Percentiles rank a stretch among this genome's conserved stretches.
Evolutionary conservation across 75 land plant species (phyloP).

Genomic region (Cryptomeria japonica): DNA sequence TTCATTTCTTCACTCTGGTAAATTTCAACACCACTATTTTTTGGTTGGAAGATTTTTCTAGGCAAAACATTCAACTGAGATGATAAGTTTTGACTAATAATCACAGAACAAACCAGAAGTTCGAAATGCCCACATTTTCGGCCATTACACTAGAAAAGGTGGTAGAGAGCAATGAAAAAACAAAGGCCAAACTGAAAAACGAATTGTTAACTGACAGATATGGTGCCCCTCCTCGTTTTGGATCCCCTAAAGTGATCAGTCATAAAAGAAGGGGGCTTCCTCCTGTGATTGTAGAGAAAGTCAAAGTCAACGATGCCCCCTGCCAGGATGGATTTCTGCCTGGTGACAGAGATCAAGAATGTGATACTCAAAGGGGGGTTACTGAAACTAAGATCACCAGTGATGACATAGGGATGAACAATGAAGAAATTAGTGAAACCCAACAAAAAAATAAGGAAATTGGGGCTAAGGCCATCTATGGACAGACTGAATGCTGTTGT

Average conservation of each 20-base stretch:
- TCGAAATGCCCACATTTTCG: conserved; percentile 9
- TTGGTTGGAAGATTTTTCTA: too few species aligned
- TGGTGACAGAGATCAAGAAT: not conserved
- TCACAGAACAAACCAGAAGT: not conserved
- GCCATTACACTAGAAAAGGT: not conserved
- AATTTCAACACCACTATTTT: not conserved
- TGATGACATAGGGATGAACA: not conserved
- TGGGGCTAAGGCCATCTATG: not conserved
- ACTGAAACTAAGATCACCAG: not conserved
- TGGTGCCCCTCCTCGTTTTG: not conserved
- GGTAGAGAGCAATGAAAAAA: not conserved
- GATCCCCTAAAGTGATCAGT: conserved; percentile 21
- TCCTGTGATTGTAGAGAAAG: not conserved
- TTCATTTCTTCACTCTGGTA: not conserved
- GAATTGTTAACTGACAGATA: not conserved
- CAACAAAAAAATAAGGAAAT: not conserved
- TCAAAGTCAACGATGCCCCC: conserved; percentile 7
- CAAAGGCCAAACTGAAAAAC: conserved; percentile 1
- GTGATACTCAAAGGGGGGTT: not conserved
- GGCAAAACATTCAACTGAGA: not conserved
- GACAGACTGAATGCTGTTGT: not conserved
- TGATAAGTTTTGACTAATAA: not conserved
- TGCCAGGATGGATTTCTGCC: not conserved
- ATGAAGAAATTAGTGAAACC: not conserved
- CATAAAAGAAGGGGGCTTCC: conserved; percentile 18